phyloP scores from a whole-genome alignment of 164 flowering plant species.

The Magnolia sinica region DNA sequence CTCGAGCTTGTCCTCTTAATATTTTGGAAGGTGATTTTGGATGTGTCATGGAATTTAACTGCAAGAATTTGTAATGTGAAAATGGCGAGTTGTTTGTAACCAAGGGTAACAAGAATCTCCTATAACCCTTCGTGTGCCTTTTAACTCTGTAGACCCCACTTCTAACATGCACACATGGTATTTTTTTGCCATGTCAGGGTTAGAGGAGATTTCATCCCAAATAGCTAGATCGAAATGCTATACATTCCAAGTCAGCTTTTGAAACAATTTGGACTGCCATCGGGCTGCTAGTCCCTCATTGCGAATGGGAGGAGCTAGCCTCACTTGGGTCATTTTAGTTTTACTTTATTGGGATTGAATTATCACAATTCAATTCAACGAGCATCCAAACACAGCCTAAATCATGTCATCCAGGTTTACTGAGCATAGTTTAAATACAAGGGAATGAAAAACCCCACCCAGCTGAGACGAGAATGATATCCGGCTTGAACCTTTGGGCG shows the following conservation, averaged over 20 bases:
- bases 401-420: background rate
- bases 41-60: no score
- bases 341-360: background rate
- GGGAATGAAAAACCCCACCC: conserved; percentile 37
- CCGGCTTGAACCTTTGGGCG: conserved; percentile 93
- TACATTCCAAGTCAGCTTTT: background rate
- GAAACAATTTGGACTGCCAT: background rate
- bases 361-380: background rate
- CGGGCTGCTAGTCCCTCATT: background rate
- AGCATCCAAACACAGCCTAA: background rate
- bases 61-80: no score
- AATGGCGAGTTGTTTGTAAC: no score
- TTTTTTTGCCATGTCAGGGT: no score
- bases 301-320: background rate
- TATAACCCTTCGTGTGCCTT: no score
- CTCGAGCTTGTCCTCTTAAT: no score
- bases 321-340: no score
- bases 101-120: no score
- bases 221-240: background rate
- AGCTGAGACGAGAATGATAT: conserved; percentile 94
- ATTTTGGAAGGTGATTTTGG: no score
- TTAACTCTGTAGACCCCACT: no score
- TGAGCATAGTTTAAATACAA: background rate
- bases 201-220: background rate
- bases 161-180: no score